phyloP scores from a whole-genome alignment of 108 stramenopile species.

The Skeletonema potamos region DNA sequence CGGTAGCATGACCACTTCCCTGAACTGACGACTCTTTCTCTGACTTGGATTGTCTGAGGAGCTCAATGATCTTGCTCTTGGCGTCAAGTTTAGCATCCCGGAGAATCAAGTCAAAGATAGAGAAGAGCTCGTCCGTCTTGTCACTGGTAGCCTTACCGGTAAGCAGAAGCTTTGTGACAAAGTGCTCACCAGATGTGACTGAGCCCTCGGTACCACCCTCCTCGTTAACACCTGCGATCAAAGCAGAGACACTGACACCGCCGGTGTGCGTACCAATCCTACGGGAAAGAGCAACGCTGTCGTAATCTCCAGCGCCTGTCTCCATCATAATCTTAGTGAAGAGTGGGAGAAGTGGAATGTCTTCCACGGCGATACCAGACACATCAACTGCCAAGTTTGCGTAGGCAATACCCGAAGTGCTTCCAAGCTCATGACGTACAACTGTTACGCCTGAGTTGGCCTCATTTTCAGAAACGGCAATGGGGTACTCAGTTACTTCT shows the following conservation, averaged over 20 bases:
- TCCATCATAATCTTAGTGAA: conserved; percentile 90
- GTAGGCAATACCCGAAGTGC: conserved; percentile 95
- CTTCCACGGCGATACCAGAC: conserved; percentile 76
- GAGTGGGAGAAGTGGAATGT: conserved; percentile 86
- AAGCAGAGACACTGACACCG: conserved; percentile 64
- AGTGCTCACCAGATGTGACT: conserved; percentile 62
- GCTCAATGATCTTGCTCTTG: conserved; percentile 87
- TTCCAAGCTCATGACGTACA: conserved; percentile 83
- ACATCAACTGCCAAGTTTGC: conserved; percentile 82
- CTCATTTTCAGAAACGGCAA: conserved; percentile 78
- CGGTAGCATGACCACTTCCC: conserved; percentile 82
- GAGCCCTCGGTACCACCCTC: conserved; percentile 53
- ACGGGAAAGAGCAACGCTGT: conserved; percentile 81
- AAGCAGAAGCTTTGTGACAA: conserved; percentile 77
- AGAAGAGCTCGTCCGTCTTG: conserved; percentile 85
- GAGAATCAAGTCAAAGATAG: conserved; percentile 83
- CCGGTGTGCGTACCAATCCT: conserved; percentile 90
- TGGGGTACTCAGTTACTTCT: conserved; percentile 88
- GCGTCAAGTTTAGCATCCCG: conserved; percentile 89
- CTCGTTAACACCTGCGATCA: conserved; percentile 71
- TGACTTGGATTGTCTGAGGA: conserved; percentile 86
- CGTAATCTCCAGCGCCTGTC: conserved; percentile 88
- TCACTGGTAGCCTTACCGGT: conserved; percentile 87
- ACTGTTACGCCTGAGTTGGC: conserved; percentile 79
- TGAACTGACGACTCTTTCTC: conserved; percentile 70